Conservation (phyloP, 2,329 filamentous ascomycete genomes). For the Sclerotinia borealis region DNA sequence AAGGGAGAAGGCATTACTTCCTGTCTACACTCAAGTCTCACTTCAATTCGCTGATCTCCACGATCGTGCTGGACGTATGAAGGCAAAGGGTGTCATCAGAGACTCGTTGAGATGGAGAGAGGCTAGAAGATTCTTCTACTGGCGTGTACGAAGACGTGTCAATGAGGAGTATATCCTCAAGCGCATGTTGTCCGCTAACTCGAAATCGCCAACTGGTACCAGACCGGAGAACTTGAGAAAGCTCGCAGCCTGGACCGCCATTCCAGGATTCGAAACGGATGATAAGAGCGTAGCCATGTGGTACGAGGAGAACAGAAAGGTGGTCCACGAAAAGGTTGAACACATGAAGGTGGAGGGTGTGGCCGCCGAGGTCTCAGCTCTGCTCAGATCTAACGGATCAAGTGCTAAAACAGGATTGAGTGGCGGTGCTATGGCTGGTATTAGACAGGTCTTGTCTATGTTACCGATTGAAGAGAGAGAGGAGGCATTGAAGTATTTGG, state of each 20-base stretch:
- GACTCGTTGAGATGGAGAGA: conserved; percentile 79
- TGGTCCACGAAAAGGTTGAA: conserved; percentile 78
- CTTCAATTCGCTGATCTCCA: conserved; percentile 95
- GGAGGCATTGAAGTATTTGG: conserved; percentile 33
- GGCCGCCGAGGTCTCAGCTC: conserved; percentile 61
- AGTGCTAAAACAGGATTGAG: conserved; percentile 63
- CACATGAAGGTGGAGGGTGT: conserved; percentile 70
- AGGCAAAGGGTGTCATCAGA: conserved; percentile 93
- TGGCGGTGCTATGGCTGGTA: conserved; percentile 44
- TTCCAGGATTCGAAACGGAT: conserved; percentile 69
- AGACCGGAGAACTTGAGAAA: conserved; percentile 66
- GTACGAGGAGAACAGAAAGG: conserved; percentile 93
- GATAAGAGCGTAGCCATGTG: conserved; percentile 83
- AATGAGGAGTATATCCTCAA: conserved; percentile 97
- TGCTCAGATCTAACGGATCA: conserved; percentile 52
- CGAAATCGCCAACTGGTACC: conserved; percentile 40
- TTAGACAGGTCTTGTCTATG: conserved; percentile 78
- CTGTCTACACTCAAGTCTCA: conserved; percentile 92
- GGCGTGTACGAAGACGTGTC: conserved; percentile 91
- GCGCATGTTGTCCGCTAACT: conserved; percentile 57
- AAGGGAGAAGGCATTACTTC: conserved; percentile 83
- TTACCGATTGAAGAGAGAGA: conserved; percentile 87
- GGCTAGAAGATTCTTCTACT: conserved; percentile 97
- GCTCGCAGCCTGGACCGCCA: conserved; percentile 75
- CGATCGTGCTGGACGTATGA: conserved; percentile 94